Base-by-base conservation (phyloP, 352 stramenopile species). In the Pythium brachiatum region DNA sequence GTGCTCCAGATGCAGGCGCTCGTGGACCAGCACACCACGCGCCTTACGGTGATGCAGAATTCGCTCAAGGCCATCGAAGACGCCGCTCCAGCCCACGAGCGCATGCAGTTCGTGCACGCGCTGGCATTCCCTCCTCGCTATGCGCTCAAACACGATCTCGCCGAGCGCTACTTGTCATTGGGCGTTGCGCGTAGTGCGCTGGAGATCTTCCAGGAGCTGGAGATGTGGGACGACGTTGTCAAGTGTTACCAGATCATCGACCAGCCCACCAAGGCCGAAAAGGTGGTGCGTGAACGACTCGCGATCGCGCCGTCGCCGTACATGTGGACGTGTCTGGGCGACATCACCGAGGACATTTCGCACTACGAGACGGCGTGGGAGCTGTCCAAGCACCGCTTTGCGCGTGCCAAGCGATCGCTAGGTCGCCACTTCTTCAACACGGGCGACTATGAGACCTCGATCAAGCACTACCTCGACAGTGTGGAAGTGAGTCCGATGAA, bases 1-100 rank as follows among this genome's bases (percentile, higher is more conserved):
- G 92, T 98, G 55, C 77, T 99, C 51, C 95, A 99, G 78, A 97
- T 99, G 73, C 94, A 99, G 56, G 95, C 94, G 20, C 75, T 99
- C 12, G 92, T 97, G 18, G 94, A 98, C 73, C 94, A 98, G 64
- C 95, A 99, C 75, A 96, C 90, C 4, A 95, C 96, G 60, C 81
- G 92, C 9, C 77, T 98, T 18, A 98, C 94, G 3, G 83, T 98
- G 54, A 96, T 90, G 7, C 95, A 97, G 64, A 83, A 79, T 54
- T 85, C 83, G 16, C 66, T 95, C 34, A 53, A 89, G 56, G 76
- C 76, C 15, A 90, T 98, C 56, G 89, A 97, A 21, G 93, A 98
- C 66, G 88, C 92, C 3, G 92, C 95, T 7, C 92, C 93, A 1
- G 90, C 90, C 20, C 68, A 89, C 60, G 92, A 98, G 39, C 82